A percentile compares a stretch with the other conserved stretches of the same genome.
These are phyloP conservation scores for Silene coronaria DNA, from an alignment of 179 eudicot species.

Conservation along the genomic window DNA sequence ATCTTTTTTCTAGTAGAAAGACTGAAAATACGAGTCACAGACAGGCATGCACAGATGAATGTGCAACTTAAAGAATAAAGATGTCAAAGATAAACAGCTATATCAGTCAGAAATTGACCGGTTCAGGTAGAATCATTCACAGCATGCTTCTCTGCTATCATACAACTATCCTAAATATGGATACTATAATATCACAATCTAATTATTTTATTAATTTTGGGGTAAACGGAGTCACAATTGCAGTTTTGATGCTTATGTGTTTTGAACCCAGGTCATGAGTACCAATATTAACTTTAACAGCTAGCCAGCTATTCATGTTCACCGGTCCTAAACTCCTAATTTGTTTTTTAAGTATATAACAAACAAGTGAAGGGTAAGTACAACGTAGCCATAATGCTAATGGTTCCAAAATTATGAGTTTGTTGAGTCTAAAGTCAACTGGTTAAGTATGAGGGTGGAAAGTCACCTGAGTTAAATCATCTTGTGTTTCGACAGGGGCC, in stretches of 20 bases:
- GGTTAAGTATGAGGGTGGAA: neutral
- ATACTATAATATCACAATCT: neutral
- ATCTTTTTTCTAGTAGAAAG: neutral
- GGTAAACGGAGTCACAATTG: neutral
- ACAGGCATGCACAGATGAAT: neutral
- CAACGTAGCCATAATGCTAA: neutral
- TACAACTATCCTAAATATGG: neutral
- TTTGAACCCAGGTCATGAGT: too few species aligned
- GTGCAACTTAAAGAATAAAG: too few species aligned
- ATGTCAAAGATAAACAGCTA: neutral
- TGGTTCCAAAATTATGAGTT: neutral
- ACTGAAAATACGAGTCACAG: neutral
- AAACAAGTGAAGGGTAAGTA: neutral
- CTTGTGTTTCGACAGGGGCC: slow-evolving; percentile 16
- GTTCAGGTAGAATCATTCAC: neutral
- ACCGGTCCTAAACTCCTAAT: neutral
- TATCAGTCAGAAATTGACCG: neutral
- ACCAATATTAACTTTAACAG: neutral
- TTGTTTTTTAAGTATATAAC: neutral
- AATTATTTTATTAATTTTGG: neutral
- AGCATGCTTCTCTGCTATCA: neutral
- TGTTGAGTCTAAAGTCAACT: neutral
- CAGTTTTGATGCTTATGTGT: neutral
- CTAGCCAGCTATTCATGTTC: neutral
- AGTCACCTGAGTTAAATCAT: slow-evolving; percentile 20